These are phyloP conservation scores for Acer saccharum DNA, from an alignment of 345 rosid species.

Conservation along the genomic window DNA sequence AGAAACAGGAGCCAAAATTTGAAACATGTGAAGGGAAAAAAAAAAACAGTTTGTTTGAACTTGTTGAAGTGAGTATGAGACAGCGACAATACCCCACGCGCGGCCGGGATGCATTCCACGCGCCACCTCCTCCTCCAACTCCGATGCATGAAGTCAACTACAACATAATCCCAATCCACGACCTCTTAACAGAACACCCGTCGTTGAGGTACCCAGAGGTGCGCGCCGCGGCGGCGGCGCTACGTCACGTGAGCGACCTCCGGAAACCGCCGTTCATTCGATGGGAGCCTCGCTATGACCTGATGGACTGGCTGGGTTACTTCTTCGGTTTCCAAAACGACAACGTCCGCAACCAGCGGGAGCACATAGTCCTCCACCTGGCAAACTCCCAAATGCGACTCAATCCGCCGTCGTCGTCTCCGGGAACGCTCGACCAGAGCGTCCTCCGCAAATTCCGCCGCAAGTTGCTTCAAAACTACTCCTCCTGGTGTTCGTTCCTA, in stretches of 20 bases:
- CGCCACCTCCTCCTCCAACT: constrained; percentile 33
- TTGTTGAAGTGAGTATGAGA: constrained; percentile 28
- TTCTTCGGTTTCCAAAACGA: constrained; percentile 76
- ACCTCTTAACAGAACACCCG: constrained; percentile 69
- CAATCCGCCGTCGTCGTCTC: constrained; percentile 43
- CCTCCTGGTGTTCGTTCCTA: constrained; percentile 75
- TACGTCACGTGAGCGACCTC: constrained; percentile 59
- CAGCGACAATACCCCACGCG: constrained; percentile 42
- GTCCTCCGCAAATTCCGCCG: constrained; percentile 63
- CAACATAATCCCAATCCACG: constrained; percentile 84
- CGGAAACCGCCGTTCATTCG: constrained; percentile 53
- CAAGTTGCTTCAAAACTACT: constrained; percentile 67
- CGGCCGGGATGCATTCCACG: constrained; percentile 28
- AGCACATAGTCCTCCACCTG: constrained; percentile 85
- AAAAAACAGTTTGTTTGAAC: background rate
- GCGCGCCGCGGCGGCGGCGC: constrained; percentile 67
- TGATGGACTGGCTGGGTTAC: constrained; percentile 76
- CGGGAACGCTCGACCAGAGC: constrained; percentile 55
- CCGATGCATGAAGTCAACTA: constrained; percentile 40
- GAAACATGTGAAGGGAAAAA: background rate
- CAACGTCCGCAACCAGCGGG: constrained; percentile 83
- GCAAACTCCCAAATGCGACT: constrained; percentile 91
- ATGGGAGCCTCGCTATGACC: constrained; percentile 57
- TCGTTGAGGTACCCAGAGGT: constrained; percentile 75
- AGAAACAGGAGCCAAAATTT: background rate